A percentile compares a stretch with the other conserved stretches of the same genome.
These are phyloP conservation scores for Penicillium steckii DNA, from an alignment of 495 filamentous ascomycete species.

Conservation along the genomic window DNA sequence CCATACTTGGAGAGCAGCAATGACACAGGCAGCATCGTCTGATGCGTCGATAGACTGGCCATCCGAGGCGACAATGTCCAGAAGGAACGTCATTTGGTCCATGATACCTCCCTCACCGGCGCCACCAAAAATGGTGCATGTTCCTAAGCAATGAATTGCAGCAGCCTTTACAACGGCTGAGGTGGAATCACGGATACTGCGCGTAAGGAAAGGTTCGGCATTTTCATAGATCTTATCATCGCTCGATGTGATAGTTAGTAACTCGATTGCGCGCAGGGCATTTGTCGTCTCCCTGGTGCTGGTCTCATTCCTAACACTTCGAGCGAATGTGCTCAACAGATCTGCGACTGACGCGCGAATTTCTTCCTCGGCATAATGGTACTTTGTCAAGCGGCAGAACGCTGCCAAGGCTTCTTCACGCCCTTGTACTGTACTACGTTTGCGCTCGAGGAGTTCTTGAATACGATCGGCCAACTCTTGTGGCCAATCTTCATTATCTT, in stretches of 20 bases:
- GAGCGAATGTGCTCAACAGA: constrained; percentile 68
- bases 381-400: constrained; percentile 71
- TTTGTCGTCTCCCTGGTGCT: constrained; percentile 71
- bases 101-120: constrained; percentile 67
- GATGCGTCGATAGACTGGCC: constrained; percentile 70
- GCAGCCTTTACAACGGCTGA: constrained; percentile 64
- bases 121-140: constrained; percentile 76
- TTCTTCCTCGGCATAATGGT: constrained; percentile 68
- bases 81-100: constrained; percentile 76
- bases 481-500: constrained; percentile 59
- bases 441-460: constrained; percentile 80
- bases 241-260: constrained; percentile 72
- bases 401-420: constrained; percentile 69
- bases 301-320: constrained; percentile 67
- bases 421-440: constrained; percentile 76
- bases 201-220: constrained; percentile 63
- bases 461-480: constrained; percentile 70
- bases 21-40: constrained; percentile 74
- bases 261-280: constrained; percentile 71
- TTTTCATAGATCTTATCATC: constrained; percentile 69
- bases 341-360: constrained; percentile 60
- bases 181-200: constrained; percentile 66
- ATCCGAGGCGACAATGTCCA: constrained; percentile 86
- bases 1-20: constrained; percentile 84
- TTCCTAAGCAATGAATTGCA: constrained; percentile 72